A percentile compares a stretch with the other conserved stretches of the same genome.
phyloP scores from a whole-genome alignment of 2,329 filamentous ascomycete genomes.

The Pseudogymnoascus sp. region DNA sequence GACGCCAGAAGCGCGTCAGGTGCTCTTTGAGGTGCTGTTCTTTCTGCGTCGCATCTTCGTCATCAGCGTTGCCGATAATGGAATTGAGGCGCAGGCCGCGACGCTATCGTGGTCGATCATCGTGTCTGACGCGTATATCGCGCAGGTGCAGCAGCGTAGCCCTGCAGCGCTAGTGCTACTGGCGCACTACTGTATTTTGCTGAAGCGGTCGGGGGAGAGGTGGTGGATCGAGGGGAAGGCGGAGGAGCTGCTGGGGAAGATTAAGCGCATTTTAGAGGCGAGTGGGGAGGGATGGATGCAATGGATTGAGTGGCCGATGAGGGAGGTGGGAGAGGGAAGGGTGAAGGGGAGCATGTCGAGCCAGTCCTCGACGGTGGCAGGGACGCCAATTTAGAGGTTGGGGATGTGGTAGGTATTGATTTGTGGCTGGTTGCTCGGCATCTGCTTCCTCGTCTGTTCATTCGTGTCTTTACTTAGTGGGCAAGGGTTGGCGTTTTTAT shows the following conservation, averaged over 20 bases:
- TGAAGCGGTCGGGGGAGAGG: slow-evolving; percentile 30
- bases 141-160: slow-evolving; percentile 27
- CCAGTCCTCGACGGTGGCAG: not conserved
- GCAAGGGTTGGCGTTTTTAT: not conserved
- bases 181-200: slow-evolving; percentile 32
- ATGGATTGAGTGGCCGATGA: slow-evolving; percentile 18
- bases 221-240: slow-evolving; percentile 41
- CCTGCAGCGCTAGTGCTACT: slow-evolving; percentile 33
- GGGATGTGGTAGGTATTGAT: not conserved
- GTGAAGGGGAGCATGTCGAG: slow-evolving; percentile 1
- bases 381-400: not conserved
- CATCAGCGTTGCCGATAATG: slow-evolving; percentile 18
- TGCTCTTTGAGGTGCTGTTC: slow-evolving; percentile 14
- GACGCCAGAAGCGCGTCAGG: slow-evolving; percentile 4
- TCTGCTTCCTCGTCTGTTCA: not conserved
- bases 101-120: slow-evolving; percentile 33
- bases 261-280: slow-evolving; percentile 19
- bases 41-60: slow-evolving; percentile 17
- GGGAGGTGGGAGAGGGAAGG: slow-evolving; percentile 11
- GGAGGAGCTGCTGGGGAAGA: slow-evolving; percentile 30
- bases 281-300: slow-evolving; percentile 15
- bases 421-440: not conserved
- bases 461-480: not conserved
- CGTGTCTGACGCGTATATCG: slow-evolving; percentile 27
- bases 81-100: slow-evolving; percentile 15